phyloP scores from a whole-genome alignment of 1,284 basidiomycete genomes.

The Tilletia walkeri region DNA sequence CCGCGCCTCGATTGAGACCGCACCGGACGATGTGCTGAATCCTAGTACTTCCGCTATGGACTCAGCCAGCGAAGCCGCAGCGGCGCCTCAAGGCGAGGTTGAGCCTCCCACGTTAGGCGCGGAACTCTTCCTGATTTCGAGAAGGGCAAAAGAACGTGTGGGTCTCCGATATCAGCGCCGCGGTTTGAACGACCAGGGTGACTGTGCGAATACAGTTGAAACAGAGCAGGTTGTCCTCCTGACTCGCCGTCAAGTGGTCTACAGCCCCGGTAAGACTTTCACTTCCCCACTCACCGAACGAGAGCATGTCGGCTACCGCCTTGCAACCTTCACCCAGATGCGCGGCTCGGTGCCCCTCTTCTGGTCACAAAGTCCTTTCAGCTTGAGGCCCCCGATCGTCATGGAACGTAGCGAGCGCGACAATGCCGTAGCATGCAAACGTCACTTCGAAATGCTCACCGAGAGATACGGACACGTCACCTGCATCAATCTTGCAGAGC shows the following conservation, averaged over 20 bases:
- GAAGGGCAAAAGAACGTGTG: conserved; percentile 60
- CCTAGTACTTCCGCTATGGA: conserved; percentile 23
- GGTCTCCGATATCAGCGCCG: conserved; percentile 62
- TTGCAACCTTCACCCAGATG: conserved; percentile 25
- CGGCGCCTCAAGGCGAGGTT: not conserved
- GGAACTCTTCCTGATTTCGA: conserved; percentile 59
- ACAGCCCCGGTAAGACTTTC: conserved; percentile 25
- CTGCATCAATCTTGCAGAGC: conserved; percentile 75
- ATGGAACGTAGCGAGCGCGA: conserved; percentile 75
- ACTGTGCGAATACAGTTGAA: conserved; percentile 76
- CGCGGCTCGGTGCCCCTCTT: conserved; percentile 28
- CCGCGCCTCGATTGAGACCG: conserved; percentile 5
- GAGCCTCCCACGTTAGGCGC: conserved; percentile 10
- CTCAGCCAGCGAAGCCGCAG: conserved; percentile 19
- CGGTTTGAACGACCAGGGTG: conserved; percentile 59
- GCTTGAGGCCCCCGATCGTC: conserved; percentile 80
- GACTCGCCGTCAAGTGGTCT: conserved; percentile 59
- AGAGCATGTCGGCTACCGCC: conserved; percentile 22
- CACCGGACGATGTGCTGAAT: conserved; percentile 11
- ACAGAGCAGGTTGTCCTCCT: conserved; percentile 84
- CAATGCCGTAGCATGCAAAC: conserved; percentile 68
- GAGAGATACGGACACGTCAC: conserved; percentile 62
- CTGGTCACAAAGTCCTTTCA: conserved; percentile 58
- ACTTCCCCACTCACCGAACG: conserved; percentile 5
- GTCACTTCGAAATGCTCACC: conserved; percentile 72